These are phyloP conservation scores for Neurospora sp. DNA, from an alignment of 495 filamentous ascomycete genomes.

Conservation along the genomic window DNA sequence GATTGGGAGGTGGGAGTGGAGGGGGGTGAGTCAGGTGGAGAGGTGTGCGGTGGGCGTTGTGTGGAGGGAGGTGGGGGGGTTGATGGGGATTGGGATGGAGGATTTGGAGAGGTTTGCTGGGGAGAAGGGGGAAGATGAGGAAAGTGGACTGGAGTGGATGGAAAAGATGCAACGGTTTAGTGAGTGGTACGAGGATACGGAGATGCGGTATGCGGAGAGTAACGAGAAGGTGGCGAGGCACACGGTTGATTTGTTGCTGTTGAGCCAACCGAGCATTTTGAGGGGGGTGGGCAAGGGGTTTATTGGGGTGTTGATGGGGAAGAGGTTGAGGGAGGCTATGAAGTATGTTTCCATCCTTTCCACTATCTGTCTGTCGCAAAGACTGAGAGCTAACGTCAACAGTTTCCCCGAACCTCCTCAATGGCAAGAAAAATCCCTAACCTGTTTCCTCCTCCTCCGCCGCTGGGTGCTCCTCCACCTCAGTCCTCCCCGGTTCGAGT, in stretches of 20 bases:
- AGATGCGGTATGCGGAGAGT: constrained; percentile 46
- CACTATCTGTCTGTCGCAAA: too few relatives aligned
- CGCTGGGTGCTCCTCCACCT: constrained; percentile 41
- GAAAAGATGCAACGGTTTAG: constrained; percentile 48
- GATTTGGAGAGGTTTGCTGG: constrained; percentile 2
- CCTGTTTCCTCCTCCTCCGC: constrained; percentile 30
- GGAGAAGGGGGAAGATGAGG: constrained; percentile 14
- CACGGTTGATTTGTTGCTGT: constrained; percentile 44
- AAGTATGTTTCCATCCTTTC: not conserved
- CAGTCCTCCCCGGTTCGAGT: constrained; percentile 26
- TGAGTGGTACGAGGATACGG: constrained; percentile 37
- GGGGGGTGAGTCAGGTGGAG: constrained; percentile 30
- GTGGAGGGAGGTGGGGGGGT: constrained; percentile 31
- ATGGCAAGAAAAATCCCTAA: not conserved
- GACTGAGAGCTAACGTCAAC: not conserved
- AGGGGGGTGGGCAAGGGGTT: constrained; percentile 34
- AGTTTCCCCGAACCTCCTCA: constrained; percentile 1
- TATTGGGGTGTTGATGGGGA: constrained; percentile 48
- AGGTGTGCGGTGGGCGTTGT: constrained; percentile 31
- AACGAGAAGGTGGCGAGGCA: constrained; percentile 46
- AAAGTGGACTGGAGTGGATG: constrained; percentile 52
- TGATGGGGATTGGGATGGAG: constrained; percentile 30
- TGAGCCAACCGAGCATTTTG: constrained; percentile 35
- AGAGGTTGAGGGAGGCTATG: constrained; percentile 49
- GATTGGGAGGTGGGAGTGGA: constrained; percentile 32